Evolutionary conservation across 2,329 filamentous ascomycete genomes (phyloP).

Genomic region (Xylariaceae sp.): DNA sequence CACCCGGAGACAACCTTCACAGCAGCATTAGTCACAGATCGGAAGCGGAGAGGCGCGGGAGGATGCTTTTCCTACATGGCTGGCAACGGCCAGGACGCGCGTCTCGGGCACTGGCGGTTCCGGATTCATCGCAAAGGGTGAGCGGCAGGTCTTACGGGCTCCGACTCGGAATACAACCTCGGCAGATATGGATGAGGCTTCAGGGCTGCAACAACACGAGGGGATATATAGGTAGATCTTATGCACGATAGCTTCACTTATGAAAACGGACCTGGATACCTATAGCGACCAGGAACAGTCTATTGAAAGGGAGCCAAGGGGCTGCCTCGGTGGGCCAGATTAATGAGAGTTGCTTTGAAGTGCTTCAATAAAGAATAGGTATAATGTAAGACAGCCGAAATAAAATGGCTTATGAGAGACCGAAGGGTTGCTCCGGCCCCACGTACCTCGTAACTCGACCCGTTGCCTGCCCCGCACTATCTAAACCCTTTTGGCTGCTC

Average conservation of each 20-base stretch:
- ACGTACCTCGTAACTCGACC: neutral
- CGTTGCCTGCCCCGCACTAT: conserved; percentile 14
- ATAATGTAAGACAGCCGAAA: no score
- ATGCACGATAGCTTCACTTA: neutral
- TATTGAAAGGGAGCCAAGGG: neutral
- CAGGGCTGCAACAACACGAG: no score
- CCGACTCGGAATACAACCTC: neutral
- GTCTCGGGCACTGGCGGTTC: conserved; percentile 52
- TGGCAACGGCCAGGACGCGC: conserved; percentile 79
- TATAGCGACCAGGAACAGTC: neutral
- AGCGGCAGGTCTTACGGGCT: neutral
- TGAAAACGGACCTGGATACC: neutral
- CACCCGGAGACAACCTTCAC: conserved; percentile 69
- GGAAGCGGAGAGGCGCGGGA: conserved; percentile 19
- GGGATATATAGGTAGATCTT: neutral
- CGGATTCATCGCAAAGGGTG: conserved; percentile 33
- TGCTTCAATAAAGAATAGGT: neutral
- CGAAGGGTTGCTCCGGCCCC: no score
- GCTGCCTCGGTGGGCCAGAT: neutral
- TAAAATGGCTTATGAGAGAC: no score
- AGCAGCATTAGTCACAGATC: conserved; percentile 32
- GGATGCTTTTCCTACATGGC: conserved; percentile 63
- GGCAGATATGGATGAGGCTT: no score
- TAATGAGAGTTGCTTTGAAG: neutral
- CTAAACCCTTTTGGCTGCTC: conserved; percentile 11